phyloP scores from a whole-genome alignment of 2,329 filamentous ascomycete genomes.

The Trichoderma brevicompactum region DNA sequence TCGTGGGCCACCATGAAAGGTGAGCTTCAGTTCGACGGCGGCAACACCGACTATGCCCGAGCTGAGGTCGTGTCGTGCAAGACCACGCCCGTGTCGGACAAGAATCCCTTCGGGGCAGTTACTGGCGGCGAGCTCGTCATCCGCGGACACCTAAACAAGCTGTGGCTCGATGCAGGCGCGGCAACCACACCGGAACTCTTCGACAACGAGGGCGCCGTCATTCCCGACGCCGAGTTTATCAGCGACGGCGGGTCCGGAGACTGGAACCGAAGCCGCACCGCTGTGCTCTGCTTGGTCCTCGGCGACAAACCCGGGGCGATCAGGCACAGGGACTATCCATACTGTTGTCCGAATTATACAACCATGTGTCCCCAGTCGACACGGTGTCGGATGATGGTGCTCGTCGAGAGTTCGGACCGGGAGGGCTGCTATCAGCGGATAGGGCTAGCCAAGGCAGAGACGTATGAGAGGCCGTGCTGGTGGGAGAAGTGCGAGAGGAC shows the following conservation, averaged over 20 bases:
- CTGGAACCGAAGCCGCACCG: background rate
- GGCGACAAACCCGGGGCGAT: background rate
- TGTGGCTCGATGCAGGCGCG: background rate
- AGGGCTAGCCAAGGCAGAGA: conserved; percentile 7
- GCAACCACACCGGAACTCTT: background rate
- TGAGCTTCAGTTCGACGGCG: background rate
- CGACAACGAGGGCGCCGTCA: background rate
- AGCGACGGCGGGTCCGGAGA: background rate
- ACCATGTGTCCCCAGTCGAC: conserved; percentile 6
- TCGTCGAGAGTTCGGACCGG: background rate
- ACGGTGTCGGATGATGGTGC: background rate
- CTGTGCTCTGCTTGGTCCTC: conserved; percentile 9
- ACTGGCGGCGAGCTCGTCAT: conserved; percentile 8
- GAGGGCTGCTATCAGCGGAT: conserved; percentile 1
- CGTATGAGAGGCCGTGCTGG: conserved; percentile 5
- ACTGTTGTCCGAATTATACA: conserved; percentile 1
- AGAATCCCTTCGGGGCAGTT: conserved; percentile 7
- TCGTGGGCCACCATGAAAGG: conserved; percentile 18
- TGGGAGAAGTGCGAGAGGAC: conserved; percentile 1
- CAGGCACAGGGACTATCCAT: background rate
- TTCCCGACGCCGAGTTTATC: background rate
- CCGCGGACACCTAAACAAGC: conserved; percentile 1
- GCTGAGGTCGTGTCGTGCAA: conserved; percentile 6
- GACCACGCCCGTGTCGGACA: conserved; percentile 1
- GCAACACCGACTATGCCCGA: conserved; percentile 12